phyloP scores from a whole-genome alignment of 2,329 filamentous ascomycete genomes.

The Mycogone perniciosa region DNA sequence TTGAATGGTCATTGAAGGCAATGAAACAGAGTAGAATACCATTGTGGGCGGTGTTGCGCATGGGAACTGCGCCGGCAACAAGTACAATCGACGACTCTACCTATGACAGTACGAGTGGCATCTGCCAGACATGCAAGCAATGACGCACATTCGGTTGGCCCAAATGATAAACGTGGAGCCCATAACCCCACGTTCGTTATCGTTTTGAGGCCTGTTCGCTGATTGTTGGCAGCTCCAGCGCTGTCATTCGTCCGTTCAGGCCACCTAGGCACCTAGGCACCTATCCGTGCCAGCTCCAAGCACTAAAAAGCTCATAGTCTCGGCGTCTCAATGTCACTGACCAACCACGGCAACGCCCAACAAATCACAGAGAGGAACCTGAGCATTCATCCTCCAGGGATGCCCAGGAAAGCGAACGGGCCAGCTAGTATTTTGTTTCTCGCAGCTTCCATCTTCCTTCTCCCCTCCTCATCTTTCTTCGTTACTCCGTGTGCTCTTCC shows the following conservation, averaged over 20 bases:
- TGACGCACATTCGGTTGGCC: conserved; percentile 2
- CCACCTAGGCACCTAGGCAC: not conserved
- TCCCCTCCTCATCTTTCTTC: not conserved
- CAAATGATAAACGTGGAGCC: too few relatives aligned
- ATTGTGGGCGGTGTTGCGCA: not conserved
- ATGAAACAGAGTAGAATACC: conserved; percentile 1
- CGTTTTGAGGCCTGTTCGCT: too few relatives aligned
- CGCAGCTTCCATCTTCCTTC: not conserved
- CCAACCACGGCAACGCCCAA: conserved; percentile 2
- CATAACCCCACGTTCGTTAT: conserved; percentile 4
- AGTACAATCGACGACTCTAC: not conserved
- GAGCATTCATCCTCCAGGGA: conserved; percentile 1
- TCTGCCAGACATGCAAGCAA: not conserved
- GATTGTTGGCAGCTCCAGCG: too few relatives aligned
- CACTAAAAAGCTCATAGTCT: not conserved
- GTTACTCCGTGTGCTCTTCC: not conserved
- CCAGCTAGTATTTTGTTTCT: not conserved
- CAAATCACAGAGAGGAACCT: conserved; percentile 8
- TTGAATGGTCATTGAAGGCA: not conserved
- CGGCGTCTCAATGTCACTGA: not conserved
- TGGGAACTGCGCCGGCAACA: not conserved
- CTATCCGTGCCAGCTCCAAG: not conserved
- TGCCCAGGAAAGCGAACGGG: not conserved
- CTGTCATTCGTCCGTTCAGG: too few relatives aligned
- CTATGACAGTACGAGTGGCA: too few relatives aligned